A percentile compares a stretch with the other conserved stretches of the same genome.
These are phyloP conservation scores for Tolypocladium paradoxum DNA, from an alignment of 2,329 filamentous ascomycete genomes.

Conservation along the genomic window DNA sequence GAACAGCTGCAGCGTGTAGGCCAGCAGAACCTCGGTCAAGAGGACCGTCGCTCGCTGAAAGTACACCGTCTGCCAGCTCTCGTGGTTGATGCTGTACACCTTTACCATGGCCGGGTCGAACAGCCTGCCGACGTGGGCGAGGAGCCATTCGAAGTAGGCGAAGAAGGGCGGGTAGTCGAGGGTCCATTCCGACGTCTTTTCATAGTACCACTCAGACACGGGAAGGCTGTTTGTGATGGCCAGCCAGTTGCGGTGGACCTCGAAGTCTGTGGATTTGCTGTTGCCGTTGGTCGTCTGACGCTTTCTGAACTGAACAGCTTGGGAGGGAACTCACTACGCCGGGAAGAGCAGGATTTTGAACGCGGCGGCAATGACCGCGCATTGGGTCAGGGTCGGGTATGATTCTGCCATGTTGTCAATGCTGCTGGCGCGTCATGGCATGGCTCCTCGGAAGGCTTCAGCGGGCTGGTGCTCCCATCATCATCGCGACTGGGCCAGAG, in stretches of 20 bases:
- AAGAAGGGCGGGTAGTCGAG: slow-evolving; percentile 98
- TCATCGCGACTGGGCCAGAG: not conserved
- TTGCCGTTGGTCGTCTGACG: not conserved
- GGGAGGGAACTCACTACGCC: slow-evolving; percentile 63
- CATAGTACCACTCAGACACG: slow-evolving; percentile 85
- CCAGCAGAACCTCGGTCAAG: slow-evolving; percentile 68
- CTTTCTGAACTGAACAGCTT: not conserved
- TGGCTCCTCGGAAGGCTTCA: not conserved
- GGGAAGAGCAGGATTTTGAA: slow-evolving; percentile 90
- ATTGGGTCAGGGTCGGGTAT: slow-evolving; percentile 82
- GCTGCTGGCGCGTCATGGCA: not conserved
- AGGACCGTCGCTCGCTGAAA: slow-evolving; percentile 91
- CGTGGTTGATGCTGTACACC: slow-evolving; percentile 71
- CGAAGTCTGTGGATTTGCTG: slow-evolving; percentile 98
- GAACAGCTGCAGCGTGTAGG: slow-evolving; percentile 74
- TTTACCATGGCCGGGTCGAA: slow-evolving; percentile 74
- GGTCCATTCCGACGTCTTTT: slow-evolving; percentile 98
- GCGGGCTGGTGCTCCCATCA: not conserved
- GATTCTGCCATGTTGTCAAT: slow-evolving; percentile 55
- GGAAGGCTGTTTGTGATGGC: slow-evolving; percentile 88
- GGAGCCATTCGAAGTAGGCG: slow-evolving; percentile 87
- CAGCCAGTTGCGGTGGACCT: slow-evolving; percentile 98
- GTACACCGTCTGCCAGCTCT: slow-evolving; percentile 87
- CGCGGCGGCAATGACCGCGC: slow-evolving; percentile 73
- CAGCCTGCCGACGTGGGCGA: slow-evolving; percentile 70